These are phyloP conservation scores for Pseudocercospora eumusae DNA, from an alignment of 2,329 filamentous ascomycete genomes.

Conservation along the genomic window DNA sequence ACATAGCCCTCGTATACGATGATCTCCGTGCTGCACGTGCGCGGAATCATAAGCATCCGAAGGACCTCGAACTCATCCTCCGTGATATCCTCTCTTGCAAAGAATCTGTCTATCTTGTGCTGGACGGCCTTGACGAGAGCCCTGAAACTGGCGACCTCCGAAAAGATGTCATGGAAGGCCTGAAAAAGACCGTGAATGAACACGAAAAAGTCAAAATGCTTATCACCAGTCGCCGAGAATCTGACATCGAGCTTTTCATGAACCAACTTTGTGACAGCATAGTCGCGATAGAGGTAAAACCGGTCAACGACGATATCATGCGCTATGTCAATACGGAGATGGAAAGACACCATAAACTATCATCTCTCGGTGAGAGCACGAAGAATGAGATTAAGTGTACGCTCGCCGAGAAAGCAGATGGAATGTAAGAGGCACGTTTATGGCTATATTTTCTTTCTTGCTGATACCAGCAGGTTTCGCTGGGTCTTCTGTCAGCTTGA, in stretches of 20 bases:
- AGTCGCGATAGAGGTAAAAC: neutral
- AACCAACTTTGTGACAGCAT: neutral
- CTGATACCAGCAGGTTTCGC: slow-evolving; percentile 26
- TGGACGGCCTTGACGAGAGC: slow-evolving; percentile 23
- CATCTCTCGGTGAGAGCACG: slow-evolving; percentile 2
- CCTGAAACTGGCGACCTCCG: slow-evolving; percentile 12
- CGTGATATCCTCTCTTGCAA: slow-evolving; percentile 9
- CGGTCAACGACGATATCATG: slow-evolving; percentile 13
- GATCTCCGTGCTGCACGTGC: slow-evolving; percentile 11
- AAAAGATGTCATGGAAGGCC: slow-evolving; percentile 14
- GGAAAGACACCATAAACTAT: neutral
- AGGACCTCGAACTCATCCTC: slow-evolving; percentile 23
- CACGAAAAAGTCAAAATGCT: slow-evolving; percentile 8
- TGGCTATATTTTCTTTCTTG: neutral
- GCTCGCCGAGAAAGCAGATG: slow-evolving; percentile 23
- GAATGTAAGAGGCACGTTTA: slow-evolving; percentile 26
- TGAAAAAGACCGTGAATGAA: slow-evolving; percentile 3
- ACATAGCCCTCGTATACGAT: neutral
- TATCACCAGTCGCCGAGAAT: slow-evolving; percentile 12
- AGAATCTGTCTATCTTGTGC: neutral
- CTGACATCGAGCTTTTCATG: neutral
- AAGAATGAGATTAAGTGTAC: slow-evolving; percentile 20
- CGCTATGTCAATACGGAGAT: slow-evolving; percentile 11
- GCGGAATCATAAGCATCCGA: slow-evolving; percentile 10
- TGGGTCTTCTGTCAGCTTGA: slow-evolving; percentile 33